Evolutionary conservation across 2,329 filamentous ascomycete genomes (phyloP).

Genomic region (Cercospora nicotianae): DNA sequence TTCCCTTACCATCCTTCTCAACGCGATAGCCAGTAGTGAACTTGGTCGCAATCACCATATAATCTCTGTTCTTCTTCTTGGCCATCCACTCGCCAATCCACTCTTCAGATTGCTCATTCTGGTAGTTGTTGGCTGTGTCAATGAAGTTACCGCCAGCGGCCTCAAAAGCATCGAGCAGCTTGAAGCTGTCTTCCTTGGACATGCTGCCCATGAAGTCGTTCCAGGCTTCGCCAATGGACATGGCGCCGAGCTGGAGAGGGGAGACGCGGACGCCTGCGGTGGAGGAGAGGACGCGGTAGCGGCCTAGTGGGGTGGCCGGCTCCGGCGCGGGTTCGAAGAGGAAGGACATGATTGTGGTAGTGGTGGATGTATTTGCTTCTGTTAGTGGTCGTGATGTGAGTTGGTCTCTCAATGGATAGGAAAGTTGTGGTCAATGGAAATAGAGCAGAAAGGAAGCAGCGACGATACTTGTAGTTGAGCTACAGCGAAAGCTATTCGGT

Average conservation of each 20-base stretch:
- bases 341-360: conserved; percentile 21
- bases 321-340: conserved; percentile 38
- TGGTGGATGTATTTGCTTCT: background rate
- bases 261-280: conserved; percentile 51
- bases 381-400: background rate
- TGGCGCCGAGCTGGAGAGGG: conserved; percentile 56
- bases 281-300: conserved; percentile 54
- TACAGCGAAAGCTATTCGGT: background rate
- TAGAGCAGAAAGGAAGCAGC: background rate
- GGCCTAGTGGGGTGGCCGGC: conserved; percentile 57
- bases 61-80: conserved; percentile 37
- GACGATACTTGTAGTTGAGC: conserved; percentile 1
- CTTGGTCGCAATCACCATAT: conserved; percentile 47
- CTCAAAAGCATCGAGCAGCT: conserved; percentile 48
- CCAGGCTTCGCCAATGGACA: conserved; percentile 66
- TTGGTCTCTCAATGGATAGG: background rate
- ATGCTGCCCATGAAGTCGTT: conserved; percentile 61
- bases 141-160: conserved; percentile 41
- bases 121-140: conserved; percentile 42
- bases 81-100: conserved; percentile 50
- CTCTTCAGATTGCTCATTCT: conserved; percentile 44
- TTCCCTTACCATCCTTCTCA: conserved; percentile 48
- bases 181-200: conserved; percentile 61
- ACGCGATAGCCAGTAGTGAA: conserved; percentile 37
- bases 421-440: background rate